Evolutionary conservation across 345 rosid genomes (phyloP).

Genomic region (Brassica carinata): DNA sequence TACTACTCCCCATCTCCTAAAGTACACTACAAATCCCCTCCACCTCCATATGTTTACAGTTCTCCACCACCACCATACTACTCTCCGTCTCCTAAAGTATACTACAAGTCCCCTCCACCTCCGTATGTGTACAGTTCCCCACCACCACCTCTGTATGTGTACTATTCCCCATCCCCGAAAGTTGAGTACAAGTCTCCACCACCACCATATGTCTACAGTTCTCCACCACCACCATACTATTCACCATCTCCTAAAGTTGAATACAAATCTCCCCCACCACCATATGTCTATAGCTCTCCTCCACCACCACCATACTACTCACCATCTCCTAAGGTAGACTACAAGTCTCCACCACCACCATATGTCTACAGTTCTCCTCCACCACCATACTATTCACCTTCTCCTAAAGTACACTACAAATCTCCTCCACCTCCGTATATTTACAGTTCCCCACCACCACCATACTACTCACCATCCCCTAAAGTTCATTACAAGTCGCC

Average conservation of each 20-base stretch:
- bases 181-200: background rate
- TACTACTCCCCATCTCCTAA: no score
- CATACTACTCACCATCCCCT: constrained; percentile 10
- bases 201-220: background rate
- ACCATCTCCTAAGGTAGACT: background rate
- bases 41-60: background rate
- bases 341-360: constrained; percentile 23
- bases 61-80: background rate
- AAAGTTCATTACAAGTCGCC: constrained; percentile 5
- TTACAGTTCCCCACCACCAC: constrained; percentile 22
- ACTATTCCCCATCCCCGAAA: background rate
- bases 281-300: background rate
- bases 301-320: constrained; percentile 25
- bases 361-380: constrained; percentile 25
- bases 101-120: background rate
- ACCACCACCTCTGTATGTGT: background rate
- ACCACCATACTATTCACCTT: constrained; percentile 7
- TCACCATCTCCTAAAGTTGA: background rate
- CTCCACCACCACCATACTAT: constrained; percentile 1
- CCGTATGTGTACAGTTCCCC: background rate
- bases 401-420: background rate
- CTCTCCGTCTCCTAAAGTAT: background rate
- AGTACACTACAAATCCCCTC: no score
- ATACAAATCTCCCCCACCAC: constrained; percentile 20
- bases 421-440: constrained; percentile 25